Evolutionary conservation across 2,329 filamentous ascomycete species (phyloP).

Genomic region (Nothophoma quercina): DNA sequence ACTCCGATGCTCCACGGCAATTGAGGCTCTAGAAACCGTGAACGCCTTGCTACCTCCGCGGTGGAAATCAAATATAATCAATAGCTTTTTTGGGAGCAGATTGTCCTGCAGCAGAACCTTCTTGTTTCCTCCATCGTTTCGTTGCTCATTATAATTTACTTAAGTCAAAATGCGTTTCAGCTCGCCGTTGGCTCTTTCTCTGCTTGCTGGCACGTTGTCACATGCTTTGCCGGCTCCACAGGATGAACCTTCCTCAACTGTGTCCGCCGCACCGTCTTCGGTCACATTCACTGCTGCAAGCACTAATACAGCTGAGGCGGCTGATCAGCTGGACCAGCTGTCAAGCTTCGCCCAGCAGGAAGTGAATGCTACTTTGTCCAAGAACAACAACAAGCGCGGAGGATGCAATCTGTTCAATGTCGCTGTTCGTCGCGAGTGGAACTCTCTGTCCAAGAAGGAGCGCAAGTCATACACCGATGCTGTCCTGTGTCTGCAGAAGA

Average conservation of each 20-base stretch:
- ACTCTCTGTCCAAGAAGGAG: slow-evolving; percentile 32
- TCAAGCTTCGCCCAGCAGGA: slow-evolving; percentile 29
- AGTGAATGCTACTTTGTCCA: slow-evolving; percentile 24
- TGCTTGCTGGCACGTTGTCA: slow-evolving; percentile 34
- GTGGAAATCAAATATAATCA: slow-evolving; percentile 3
- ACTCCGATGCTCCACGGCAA: slow-evolving; percentile 1
- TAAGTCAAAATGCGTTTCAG: slow-evolving; percentile 36
- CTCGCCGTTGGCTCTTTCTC: slow-evolving; percentile 29
- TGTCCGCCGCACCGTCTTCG: slow-evolving; percentile 14
- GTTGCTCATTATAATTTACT: slow-evolving; percentile 1
- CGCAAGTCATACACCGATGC: slow-evolving; percentile 48
- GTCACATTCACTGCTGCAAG: slow-evolving; percentile 26
- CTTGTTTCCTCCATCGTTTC: slow-evolving; percentile 1
- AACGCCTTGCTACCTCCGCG: not conserved
- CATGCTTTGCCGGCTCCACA: slow-evolving; percentile 35
- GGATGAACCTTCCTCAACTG: slow-evolving; percentile 14
- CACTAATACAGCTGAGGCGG: slow-evolving; percentile 30
- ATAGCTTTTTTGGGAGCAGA: not conserved
- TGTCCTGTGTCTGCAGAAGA: slow-evolving; percentile 44
- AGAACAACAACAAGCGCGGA: slow-evolving; percentile 30
- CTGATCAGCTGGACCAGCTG: slow-evolving; percentile 34
- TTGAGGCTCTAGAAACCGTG: not conserved
- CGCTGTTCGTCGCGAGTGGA: slow-evolving; percentile 40
- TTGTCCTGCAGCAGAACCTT: slow-evolving; percentile 5
- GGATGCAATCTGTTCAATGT: slow-evolving; percentile 35